Percentiles rank a stretch among this genome's conserved stretches.
Evolutionary conservation across 2,329 filamentous ascomycete genomes (phyloP).

Genomic region (Bipolaris bicolor): DNA sequence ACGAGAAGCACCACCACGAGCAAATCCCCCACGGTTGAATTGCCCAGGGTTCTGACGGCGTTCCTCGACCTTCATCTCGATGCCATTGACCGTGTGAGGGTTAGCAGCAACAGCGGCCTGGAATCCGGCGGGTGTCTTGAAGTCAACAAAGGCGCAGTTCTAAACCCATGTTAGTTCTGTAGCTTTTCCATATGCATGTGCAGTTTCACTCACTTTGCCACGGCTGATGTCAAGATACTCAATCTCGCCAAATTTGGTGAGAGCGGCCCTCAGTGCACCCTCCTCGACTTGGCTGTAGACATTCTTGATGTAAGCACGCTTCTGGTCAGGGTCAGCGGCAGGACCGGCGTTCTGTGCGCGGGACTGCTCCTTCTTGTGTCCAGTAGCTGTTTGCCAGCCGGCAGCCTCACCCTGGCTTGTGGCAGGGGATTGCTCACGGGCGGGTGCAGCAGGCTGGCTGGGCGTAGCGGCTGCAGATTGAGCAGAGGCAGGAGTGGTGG

Average conservation of each 20-base stretch:
- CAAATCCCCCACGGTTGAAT: conserved; percentile 42
- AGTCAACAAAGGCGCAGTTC: conserved; percentile 98
- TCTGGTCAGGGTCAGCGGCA: conserved; percentile 72
- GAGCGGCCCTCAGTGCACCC: conserved; percentile 70
- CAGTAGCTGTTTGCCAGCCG: conserved; percentile 86
- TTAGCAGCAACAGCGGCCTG: conserved; percentile 82
- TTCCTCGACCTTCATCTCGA: conserved; percentile 86
- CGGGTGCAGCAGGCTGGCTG: conserved; percentile 40
- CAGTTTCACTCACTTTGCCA: conserved; percentile 70
- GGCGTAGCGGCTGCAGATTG: conserved; percentile 31
- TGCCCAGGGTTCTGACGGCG: conserved; percentile 67
- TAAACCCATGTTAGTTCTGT: conserved; percentile 49
- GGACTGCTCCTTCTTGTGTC: conserved; percentile 83
- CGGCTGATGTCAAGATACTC: conserved; percentile 69
- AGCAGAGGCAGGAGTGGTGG: conserved; percentile 41
- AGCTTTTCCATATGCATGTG: neutral
- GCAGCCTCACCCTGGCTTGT: conserved; percentile 61
- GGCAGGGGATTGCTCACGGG: conserved; percentile 46
- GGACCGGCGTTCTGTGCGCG: conserved; percentile 70
- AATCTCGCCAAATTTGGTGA: conserved; percentile 72
- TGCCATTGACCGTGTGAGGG: conserved; percentile 81
- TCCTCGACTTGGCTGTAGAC: conserved; percentile 87
- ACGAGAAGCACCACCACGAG: conserved; percentile 52
- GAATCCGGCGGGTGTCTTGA: conserved; percentile 79
- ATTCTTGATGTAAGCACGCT: conserved; percentile 92